phyloP scores from a whole-genome alignment of 1,139 yeast species.

The Kluyveromyces sp. region DNA sequence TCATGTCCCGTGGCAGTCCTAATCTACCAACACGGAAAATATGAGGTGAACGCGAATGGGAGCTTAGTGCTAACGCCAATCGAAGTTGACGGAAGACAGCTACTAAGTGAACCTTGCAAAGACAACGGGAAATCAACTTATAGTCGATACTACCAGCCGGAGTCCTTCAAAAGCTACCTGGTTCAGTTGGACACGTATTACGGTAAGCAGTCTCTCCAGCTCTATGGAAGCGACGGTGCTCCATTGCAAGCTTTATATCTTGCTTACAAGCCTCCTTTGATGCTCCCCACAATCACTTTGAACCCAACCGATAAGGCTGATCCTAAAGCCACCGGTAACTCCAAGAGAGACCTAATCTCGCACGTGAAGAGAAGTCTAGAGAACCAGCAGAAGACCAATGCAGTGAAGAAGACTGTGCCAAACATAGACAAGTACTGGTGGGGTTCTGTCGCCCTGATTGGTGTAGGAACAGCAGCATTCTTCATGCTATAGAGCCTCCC shows the following conservation, averaged over 20 bases:
- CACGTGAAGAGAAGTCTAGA: conserved; percentile 66
- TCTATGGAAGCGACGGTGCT: conserved; percentile 77
- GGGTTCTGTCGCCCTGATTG: conserved; percentile 23
- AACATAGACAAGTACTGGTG: conserved; percentile 25
- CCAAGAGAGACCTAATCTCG: conserved; percentile 36
- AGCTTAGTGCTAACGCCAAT: conserved; percentile 65
- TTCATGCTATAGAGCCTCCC: conserved; percentile 12
- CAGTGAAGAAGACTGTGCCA: conserved; percentile 31
- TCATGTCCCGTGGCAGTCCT: conserved; percentile 76
- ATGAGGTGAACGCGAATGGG: conserved; percentile 57
- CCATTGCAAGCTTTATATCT: conserved; percentile 81
- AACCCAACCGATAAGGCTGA: conserved; percentile 64
- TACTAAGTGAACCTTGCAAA: conserved; percentile 78
- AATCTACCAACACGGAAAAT: conserved; percentile 85
- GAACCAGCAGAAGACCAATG: conserved; percentile 73
- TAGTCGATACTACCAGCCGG: conserved; percentile 62
- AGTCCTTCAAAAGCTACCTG: conserved; percentile 50
- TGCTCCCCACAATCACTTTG: conserved; percentile 88
- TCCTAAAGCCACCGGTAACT: conserved; percentile 19
- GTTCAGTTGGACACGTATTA: conserved; percentile 69
- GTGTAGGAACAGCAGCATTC: conserved; percentile 27
- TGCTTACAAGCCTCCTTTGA: conserved; percentile 89
- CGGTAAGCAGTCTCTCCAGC: conserved; percentile 69
- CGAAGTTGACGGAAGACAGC: conserved; percentile 86
- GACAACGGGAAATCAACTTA: conserved; percentile 53